A percentile compares a stretch with the other conserved stretches of the same genome.
Conservation (phyloP, 306 rosid genomes). For the Corylus heterophylla region DNA sequence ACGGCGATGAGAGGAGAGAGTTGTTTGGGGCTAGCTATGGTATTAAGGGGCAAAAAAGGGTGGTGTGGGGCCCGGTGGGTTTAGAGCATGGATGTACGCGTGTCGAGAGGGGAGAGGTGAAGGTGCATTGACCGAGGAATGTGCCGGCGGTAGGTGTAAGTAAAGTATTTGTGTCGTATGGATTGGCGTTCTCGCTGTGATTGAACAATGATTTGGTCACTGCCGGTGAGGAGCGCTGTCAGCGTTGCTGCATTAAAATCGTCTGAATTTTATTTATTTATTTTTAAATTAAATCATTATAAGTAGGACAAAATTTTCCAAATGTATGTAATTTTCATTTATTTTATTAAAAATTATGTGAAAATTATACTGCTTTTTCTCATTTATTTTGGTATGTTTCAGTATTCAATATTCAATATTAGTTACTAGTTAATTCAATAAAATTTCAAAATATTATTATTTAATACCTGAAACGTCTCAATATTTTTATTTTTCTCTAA, state of each 20-base stretch:
- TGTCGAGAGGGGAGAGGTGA: slow-evolving; percentile 1
- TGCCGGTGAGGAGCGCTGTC: slow-evolving; percentile 1
- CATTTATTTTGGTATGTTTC: too few relatives aligned
- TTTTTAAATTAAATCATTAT: neutral
- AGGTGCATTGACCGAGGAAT: slow-evolving; percentile 22
- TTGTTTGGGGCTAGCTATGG: neutral
- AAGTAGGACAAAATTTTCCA: too few relatives aligned
- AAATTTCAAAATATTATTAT: too few relatives aligned
- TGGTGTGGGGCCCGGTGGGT: slow-evolving; percentile 25
- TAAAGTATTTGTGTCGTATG: neutral
- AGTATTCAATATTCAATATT: too few relatives aligned
- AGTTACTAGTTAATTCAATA: too few relatives aligned
- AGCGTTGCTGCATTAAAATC: neutral
- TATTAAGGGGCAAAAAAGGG: neutral
- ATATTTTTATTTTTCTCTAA: neutral
- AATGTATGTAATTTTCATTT: too few relatives aligned
- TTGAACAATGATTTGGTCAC: slow-evolving; percentile 22
- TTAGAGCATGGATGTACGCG: neutral
- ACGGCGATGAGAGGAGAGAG: slow-evolving; percentile 38
- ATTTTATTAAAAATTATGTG: too few relatives aligned
- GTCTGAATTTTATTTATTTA: neutral
- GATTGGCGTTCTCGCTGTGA: neutral
- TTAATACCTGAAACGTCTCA: too few relatives aligned
- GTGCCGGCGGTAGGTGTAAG: slow-evolving; percentile 2
- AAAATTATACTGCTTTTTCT: too few relatives aligned